Evolutionary conservation across 371 early-diverging fungal genomes (phyloP).

Genomic region (Apophysomyces trapeziformis): DNA sequence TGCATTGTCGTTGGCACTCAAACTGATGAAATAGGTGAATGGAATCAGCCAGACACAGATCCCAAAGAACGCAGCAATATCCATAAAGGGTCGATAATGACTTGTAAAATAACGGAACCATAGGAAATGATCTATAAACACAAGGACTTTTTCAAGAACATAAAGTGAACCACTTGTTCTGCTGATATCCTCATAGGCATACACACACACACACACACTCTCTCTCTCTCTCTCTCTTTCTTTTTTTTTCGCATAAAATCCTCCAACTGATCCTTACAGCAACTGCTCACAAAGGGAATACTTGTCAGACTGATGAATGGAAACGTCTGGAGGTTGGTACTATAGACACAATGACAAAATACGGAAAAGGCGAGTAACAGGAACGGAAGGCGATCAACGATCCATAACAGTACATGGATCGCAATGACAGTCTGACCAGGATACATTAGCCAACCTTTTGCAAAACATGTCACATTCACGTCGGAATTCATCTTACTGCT

Average conservation of each 20-base stretch:
- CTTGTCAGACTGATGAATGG: constrained; percentile 72
- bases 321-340: constrained; percentile 71
- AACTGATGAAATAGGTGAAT: constrained; percentile 84
- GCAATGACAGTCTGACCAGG: constrained; percentile 53
- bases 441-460: background rate
- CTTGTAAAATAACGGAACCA: constrained; percentile 87
- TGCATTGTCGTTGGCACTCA: constrained; percentile 85
- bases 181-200: too few species aligned
- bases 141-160: constrained; percentile 58
- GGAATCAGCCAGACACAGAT: constrained; percentile 89
- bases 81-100: constrained; percentile 69
- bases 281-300: constrained; percentile 66
- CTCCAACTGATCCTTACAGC: constrained; percentile 52
- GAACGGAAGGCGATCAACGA: constrained; percentile 74
- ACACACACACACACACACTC: too few species aligned
- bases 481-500: constrained; percentile 44
- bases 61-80: constrained; percentile 87
- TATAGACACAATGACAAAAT: constrained; percentile 72
- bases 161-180: background rate
- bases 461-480: background rate
- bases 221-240: too few species aligned
- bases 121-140: constrained; percentile 78
- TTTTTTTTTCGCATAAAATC: too few species aligned
- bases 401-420: constrained; percentile 68
- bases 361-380: constrained; percentile 66